phyloP scores from a whole-genome alignment of 176 grass and related monocot genomes.

The Chrysopogon serrulatus region DNA sequence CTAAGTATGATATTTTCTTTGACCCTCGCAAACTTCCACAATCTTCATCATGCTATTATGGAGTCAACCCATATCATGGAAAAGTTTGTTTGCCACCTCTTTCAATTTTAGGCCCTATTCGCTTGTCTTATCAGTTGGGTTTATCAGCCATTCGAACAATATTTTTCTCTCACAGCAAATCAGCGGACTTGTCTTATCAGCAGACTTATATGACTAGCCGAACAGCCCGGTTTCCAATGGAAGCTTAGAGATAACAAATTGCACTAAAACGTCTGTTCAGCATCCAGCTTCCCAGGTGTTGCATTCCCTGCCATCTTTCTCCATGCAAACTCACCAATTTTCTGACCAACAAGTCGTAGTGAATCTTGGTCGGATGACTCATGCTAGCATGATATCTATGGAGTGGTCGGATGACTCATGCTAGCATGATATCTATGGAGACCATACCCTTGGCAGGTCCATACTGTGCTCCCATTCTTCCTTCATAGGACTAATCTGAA shows the following conservation, averaged over 20 bases:
- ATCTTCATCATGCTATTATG: too few relatives aligned
- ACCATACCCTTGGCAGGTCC: constrained; percentile 23
- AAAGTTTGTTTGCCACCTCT: neutral
- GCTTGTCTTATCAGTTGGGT: too few relatives aligned
- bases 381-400: too few relatives aligned
- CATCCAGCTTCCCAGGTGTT: constrained; percentile 33
- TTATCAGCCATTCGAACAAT: too few relatives aligned
- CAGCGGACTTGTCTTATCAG: too few relatives aligned
- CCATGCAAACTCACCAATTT: constrained; percentile 23
- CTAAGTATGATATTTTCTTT: too few relatives aligned
- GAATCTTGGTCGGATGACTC: constrained; percentile 31
- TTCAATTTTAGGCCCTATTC: neutral
- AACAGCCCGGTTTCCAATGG: too few relatives aligned
- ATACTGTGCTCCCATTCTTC: constrained; percentile 25
- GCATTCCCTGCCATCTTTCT: neutral
- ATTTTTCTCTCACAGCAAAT: too few relatives aligned
- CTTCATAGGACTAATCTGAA: constrained; percentile 40
- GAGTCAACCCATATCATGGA: too few relatives aligned
- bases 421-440: constrained; percentile 33
- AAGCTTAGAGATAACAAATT: neutral
- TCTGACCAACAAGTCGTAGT: constrained; percentile 11
- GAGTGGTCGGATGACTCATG: too few relatives aligned
- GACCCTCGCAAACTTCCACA: too few relatives aligned
- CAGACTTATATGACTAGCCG: too few relatives aligned
- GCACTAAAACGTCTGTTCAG: constrained; percentile 25